Evolutionary conservation across 2,329 filamentous ascomycete species (phyloP).

Genomic region (Drechslerella coelobrocha): DNA sequence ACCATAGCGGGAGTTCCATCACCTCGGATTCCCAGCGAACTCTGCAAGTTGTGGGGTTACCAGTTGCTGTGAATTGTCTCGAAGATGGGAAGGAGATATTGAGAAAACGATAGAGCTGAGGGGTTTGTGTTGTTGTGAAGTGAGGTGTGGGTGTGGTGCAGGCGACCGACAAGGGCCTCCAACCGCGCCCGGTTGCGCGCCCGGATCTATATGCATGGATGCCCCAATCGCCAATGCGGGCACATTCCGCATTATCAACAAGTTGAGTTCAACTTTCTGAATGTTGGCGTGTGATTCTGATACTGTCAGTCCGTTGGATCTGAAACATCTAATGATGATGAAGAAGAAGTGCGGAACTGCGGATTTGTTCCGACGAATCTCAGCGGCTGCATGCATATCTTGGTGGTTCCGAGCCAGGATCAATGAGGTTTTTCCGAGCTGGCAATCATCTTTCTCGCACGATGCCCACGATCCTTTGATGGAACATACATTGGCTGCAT

Average conservation of each 20-base stretch:
- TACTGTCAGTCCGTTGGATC: constrained; percentile 6
- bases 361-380: constrained; percentile 16
- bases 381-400: background rate
- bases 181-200: constrained; percentile 48
- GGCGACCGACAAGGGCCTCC: constrained; percentile 46
- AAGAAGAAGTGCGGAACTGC: constrained; percentile 23
- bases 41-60: constrained; percentile 27
- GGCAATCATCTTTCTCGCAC: background rate
- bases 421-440: constrained; percentile 32
- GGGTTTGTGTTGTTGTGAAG: constrained; percentile 43
- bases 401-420: constrained; percentile 17
- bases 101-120: constrained; percentile 21
- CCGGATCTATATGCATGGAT: constrained; percentile 23
- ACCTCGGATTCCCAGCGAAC: constrained; percentile 14
- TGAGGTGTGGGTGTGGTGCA: constrained; percentile 46
- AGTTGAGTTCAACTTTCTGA: constrained; percentile 2
- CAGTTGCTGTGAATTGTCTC: constrained; percentile 12
- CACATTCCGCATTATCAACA: constrained; percentile 12
- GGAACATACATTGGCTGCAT: background rate
- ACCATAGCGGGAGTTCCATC: constrained; percentile 23
- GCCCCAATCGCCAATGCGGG: background rate
- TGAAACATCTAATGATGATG: constrained; percentile 22
- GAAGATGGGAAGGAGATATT: constrained; percentile 8
- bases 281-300: constrained; percentile 19
- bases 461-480: background rate